Evolutionary conservation across 768 basidiomycete species (phyloP), one percentile per base, ranked within the genome.

Genomic region (Piloderma croceum): DNA sequence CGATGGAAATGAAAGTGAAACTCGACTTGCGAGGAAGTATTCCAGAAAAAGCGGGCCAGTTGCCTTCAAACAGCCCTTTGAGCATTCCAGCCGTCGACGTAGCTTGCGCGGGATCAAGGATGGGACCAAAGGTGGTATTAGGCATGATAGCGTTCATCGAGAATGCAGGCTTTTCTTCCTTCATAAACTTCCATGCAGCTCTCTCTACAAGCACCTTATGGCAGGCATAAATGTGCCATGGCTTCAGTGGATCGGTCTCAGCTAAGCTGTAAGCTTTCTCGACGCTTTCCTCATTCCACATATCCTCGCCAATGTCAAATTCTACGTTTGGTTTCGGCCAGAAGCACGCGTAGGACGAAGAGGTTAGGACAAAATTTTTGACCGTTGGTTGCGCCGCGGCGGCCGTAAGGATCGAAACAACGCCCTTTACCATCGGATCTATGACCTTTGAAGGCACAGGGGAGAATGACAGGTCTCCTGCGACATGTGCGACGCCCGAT

Each of bases 321-420:
- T 34, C 43, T 10, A 45, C 7, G 7, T 24, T 22, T 5, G 31
- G 2, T 4, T 32, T 42, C 2, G 36, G 37, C 10, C 59, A 52
- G 17, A 58, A 33, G 7, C 49, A 35, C 21, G 69, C 67, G 36
- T 57, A 53, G 3, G 64, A 63, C 3, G 23, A 47, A 11, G 45
- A 51, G 11, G 73, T 71, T 46, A 72, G 53, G 3, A 72, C 67
- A 12, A 76, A 63, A 6, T 71, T 57, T 53, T 67, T 61, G 54
- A 76, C 57, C 1, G 53, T 45, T 2, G 51, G 69, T 13, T 68
- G 50, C 6, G 67, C 56, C 64, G 24, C 72, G 67, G 20, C 56
- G 50, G 49, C 38, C 9, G 12, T 12, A 32, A 74, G 63, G 18
- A 74, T 48, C 31, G 60, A 60, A 32, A 46, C 18, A 6, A 52